Conservation (phyloP, 768 basidiomycete species). For the Dioszegia crocea region DNA sequence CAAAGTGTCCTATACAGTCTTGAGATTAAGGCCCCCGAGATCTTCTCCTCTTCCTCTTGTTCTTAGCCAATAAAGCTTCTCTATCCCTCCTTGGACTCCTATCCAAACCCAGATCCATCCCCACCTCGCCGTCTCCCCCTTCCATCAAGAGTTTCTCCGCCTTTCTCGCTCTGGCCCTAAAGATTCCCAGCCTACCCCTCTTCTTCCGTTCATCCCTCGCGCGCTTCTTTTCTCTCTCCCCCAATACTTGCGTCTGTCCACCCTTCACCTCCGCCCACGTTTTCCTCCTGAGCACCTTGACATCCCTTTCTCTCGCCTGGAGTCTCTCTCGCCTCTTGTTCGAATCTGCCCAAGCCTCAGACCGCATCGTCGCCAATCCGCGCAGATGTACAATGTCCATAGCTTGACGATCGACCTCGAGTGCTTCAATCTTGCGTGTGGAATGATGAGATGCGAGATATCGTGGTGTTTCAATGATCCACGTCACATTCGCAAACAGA, state of each 20-base stretch:
- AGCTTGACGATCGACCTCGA: slow-evolving; percentile 8
- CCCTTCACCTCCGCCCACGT: neutral
- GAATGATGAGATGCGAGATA: neutral
- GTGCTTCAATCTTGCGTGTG: neutral
- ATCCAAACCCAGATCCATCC: neutral
- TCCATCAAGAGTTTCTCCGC: neutral
- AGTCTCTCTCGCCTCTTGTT: neutral
- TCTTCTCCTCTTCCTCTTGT: neutral
- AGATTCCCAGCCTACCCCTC: neutral
- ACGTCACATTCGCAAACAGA: neutral
- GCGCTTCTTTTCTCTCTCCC: neutral
- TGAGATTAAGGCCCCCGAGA: no score
- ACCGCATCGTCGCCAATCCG: neutral
- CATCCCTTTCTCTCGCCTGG: neutral
- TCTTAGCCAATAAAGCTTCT: neutral
- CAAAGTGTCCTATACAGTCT: no score
- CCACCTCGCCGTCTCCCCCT: neutral
- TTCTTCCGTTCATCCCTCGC: neutral
- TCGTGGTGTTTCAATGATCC: slow-evolving; percentile 15
- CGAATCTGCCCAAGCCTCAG: neutral
- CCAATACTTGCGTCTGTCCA: no score
- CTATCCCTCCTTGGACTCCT: neutral
- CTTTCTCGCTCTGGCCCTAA: neutral
- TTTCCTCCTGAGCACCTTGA: neutral
- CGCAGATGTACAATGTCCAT: neutral